Percentiles rank a stretch among this genome's conserved stretches.
Conservation (phyloP, 2,329 filamentous ascomycete species). For the Anisogramma anomala region DNA sequence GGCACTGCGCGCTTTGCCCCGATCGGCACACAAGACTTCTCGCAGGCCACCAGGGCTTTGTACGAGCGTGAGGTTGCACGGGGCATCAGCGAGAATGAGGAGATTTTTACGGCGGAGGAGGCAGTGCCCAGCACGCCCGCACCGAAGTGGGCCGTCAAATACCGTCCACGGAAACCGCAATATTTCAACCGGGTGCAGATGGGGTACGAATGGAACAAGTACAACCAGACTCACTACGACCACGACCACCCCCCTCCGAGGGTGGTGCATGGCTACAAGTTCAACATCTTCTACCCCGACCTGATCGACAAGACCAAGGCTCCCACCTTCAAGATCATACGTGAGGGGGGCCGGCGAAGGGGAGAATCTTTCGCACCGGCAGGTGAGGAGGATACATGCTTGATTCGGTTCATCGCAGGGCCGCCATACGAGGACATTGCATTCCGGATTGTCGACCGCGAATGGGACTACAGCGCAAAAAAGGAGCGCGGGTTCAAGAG, state of each 20-base stretch:
- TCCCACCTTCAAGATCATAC: constrained; percentile 89
- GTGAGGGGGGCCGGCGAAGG: constrained; percentile 77
- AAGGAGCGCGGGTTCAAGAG: constrained; percentile 89
- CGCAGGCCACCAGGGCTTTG: constrained; percentile 73
- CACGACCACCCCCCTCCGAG: constrained; percentile 96
- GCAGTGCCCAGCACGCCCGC: constrained; percentile 52
- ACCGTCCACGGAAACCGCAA: constrained; percentile 79
- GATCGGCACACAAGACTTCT: constrained; percentile 65
- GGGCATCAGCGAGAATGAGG: constrained; percentile 85
- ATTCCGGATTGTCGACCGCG: constrained; percentile 93
- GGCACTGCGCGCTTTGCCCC: constrained; percentile 59
- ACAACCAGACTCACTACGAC: constrained; percentile 99
- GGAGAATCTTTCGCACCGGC: constrained; percentile 89
- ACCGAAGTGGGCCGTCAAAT: constrained; percentile 72
- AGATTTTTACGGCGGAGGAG: constrained; percentile 89
- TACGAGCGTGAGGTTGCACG: constrained; percentile 89
- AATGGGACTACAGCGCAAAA: constrained; percentile 98
- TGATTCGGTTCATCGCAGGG: constrained; percentile 91
- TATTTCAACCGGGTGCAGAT: constrained; percentile 98
- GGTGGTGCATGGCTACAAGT: constrained; percentile 97
- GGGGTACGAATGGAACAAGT: constrained; percentile 99
- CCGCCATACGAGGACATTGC: constrained; percentile 95
- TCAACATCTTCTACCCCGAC: constrained; percentile 98
- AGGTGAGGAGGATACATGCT: constrained; percentile 91
- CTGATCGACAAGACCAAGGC: constrained; percentile 90